These are phyloP conservation scores for Russula sp. DNA, from an alignment of 768 basidiomycete genomes.

Conservation along the genomic window DNA sequence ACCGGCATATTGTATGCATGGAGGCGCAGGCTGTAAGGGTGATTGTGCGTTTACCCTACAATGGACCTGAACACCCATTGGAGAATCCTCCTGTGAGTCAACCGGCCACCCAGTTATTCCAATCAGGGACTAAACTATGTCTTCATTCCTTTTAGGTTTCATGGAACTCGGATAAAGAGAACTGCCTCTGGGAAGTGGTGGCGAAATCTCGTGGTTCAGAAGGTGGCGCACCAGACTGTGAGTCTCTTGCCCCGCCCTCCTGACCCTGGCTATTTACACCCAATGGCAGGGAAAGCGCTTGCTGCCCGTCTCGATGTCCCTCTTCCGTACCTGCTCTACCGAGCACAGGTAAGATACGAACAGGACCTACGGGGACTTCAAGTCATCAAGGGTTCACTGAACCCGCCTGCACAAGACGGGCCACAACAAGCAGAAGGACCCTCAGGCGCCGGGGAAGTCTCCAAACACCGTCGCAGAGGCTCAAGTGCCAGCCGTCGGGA, in stretches of 20 bases:
- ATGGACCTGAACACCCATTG: conserved; percentile 63
- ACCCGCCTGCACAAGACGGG: conserved; percentile 39
- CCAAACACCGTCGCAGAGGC: conserved; percentile 19
- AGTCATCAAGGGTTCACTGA: conserved; percentile 59
- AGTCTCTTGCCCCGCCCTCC: conserved; percentile 29
- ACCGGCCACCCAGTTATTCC: not conserved
- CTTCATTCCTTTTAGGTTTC: conserved; percentile 50
- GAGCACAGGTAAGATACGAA: conserved; percentile 78
- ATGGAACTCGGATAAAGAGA: conserved; percentile 81
- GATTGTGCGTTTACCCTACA: conserved; percentile 72
- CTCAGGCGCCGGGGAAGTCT: conserved; percentile 16
- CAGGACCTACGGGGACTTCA: conserved; percentile 78
- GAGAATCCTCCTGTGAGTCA: conserved; percentile 63
- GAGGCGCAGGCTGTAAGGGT: conserved; percentile 37
- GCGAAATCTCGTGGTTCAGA: conserved; percentile 69
- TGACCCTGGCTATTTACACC: not conserved
- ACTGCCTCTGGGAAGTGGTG: conserved; percentile 83
- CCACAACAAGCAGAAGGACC: conserved; percentile 8
- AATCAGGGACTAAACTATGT: not conserved
- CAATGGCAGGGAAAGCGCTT: conserved; percentile 67
- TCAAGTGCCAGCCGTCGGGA: conserved; percentile 19
- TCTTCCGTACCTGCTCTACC: conserved; percentile 76
- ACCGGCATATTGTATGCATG: conserved; percentile 8
- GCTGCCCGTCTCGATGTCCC: conserved; percentile 77
- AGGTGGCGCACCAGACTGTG: conserved; percentile 73